Evolutionary conservation across 345 rosid genomes (phyloP).

Genomic region (Tarenaya hassleriana): DNA sequence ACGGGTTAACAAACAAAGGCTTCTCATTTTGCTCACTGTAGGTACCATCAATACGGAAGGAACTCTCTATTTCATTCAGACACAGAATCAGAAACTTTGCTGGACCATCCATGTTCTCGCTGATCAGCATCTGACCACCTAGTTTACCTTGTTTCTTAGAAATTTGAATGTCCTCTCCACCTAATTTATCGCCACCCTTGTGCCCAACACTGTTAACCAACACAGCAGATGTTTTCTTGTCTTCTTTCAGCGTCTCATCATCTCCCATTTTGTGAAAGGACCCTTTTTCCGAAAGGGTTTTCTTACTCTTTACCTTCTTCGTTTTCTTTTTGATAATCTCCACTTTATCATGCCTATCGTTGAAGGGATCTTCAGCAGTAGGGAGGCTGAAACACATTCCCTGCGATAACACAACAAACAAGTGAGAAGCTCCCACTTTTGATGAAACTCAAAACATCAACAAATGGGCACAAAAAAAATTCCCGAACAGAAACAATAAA

Average conservation of each 20-base stretch:
- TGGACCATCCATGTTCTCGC: slow-evolving; percentile 35
- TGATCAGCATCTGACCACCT: slow-evolving; percentile 18
- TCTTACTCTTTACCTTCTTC: slow-evolving; percentile 23
- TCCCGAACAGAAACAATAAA: too few relatives aligned
- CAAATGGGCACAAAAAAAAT: background rate
- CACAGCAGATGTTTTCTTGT: slow-evolving; percentile 24
- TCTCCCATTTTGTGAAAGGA: slow-evolving; percentile 4
- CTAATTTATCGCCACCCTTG: background rate
- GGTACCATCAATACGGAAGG: slow-evolving; percentile 30
- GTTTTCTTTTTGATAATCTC: slow-evolving; percentile 24
- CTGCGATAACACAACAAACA: slow-evolving; percentile 26
- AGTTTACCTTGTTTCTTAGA: too few relatives aligned
- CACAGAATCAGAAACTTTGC: slow-evolving; percentile 55
- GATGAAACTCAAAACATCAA: background rate
- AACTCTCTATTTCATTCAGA: slow-evolving; percentile 52
- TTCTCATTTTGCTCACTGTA: slow-evolving; percentile 29
- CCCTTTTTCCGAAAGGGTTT: slow-evolving; percentile 13
- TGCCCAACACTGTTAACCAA: too few relatives aligned
- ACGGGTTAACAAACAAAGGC: slow-evolving; percentile 47
- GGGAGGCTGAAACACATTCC: slow-evolving; percentile 98
- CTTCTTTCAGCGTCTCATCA: slow-evolving; percentile 13
- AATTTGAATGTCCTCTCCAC: slow-evolving; percentile 11
- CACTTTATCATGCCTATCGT: slow-evolving; percentile 48
- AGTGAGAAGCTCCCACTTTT: background rate
- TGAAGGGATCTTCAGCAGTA: slow-evolving; percentile 64